phyloP scores from a whole-genome alignment of 1,139 yeast species.

The Sugiyamaella paludigena region DNA sequence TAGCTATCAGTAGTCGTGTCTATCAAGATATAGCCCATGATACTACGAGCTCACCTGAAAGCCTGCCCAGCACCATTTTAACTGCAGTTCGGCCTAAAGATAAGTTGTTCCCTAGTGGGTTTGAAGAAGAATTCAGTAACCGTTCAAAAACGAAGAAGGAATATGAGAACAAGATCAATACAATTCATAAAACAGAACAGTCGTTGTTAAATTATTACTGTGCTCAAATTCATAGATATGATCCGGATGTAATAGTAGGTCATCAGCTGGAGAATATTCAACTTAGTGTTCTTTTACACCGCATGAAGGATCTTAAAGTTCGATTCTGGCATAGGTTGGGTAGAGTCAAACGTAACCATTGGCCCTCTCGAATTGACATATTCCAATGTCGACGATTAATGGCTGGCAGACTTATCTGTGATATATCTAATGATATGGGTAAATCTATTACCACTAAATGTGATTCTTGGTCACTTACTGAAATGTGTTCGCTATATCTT shows the following conservation, averaged over 20 bases:
- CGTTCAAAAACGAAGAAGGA: constrained; percentile 18
- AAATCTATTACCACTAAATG: constrained; percentile 88
- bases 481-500: constrained; percentile 83
- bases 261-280: constrained; percentile 80
- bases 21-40: constrained; percentile 61
- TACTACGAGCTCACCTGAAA: constrained; percentile 36
- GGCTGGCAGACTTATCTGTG: constrained; percentile 87
- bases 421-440: constrained; percentile 92
- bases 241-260: constrained; percentile 90
- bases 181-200: constrained; percentile 58
- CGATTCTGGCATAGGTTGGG: constrained; percentile 83
- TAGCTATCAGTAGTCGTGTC: constrained; percentile 74
- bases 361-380: constrained; percentile 62
- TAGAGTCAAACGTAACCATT: constrained; percentile 61
- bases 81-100: constrained; percentile 75
- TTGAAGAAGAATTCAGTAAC: constrained; percentile 43
- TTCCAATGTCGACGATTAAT: constrained; percentile 58
- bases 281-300: constrained; percentile 74
- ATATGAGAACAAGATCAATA: constrained; percentile 21
- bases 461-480: constrained; percentile 93
- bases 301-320: constrained; percentile 68
- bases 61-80: constrained; percentile 32
- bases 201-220: constrained; percentile 64
- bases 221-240: constrained; percentile 65
- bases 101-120: constrained; percentile 69